Percentiles rank a stretch among this genome's conserved stretches.
phyloP scores from a whole-genome alignment of 225 moss, liverwort and hornwort genomes.

The Straminergon stramineum region DNA sequence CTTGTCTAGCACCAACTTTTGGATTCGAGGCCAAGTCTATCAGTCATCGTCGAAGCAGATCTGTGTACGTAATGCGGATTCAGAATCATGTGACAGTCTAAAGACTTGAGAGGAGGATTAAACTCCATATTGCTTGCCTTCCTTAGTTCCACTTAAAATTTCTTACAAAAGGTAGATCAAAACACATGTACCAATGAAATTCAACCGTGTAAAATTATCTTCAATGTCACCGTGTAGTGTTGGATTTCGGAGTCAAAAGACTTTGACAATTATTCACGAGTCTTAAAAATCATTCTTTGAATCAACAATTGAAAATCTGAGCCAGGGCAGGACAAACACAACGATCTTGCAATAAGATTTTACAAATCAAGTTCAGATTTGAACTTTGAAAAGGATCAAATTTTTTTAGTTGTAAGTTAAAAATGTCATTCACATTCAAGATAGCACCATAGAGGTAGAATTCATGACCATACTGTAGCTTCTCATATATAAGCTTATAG shows the following conservation, averaged over 20 bases:
- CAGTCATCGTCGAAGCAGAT: neutral
- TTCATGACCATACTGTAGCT: neutral
- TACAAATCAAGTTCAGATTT: neutral
- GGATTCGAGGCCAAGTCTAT: neutral
- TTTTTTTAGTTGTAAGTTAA: neutral
- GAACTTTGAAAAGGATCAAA: neutral
- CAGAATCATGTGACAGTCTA: neutral
- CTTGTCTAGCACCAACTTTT: neutral
- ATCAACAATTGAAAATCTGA: neutral
- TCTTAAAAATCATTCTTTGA: neutral
- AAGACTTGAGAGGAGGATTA: neutral
- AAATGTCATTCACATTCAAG: neutral
- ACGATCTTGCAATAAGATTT: neutral
- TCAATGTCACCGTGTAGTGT: neutral
- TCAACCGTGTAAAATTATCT: neutral
- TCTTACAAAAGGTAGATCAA: neutral
- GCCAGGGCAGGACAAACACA: neutral
- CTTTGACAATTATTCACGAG: neutral
- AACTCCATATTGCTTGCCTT: neutral
- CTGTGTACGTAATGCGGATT: neutral
- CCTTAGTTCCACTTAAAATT: neutral
- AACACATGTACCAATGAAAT: neutral
- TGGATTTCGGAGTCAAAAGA: neutral
- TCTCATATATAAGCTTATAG: neutral
- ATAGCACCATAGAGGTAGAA: too few relatives aligned